Percentiles rank a stretch among this genome's conserved stretches.
phyloP scores from a whole-genome alignment of 2,329 filamentous ascomycete genomes.

The Ilyonectria destructans region DNA sequence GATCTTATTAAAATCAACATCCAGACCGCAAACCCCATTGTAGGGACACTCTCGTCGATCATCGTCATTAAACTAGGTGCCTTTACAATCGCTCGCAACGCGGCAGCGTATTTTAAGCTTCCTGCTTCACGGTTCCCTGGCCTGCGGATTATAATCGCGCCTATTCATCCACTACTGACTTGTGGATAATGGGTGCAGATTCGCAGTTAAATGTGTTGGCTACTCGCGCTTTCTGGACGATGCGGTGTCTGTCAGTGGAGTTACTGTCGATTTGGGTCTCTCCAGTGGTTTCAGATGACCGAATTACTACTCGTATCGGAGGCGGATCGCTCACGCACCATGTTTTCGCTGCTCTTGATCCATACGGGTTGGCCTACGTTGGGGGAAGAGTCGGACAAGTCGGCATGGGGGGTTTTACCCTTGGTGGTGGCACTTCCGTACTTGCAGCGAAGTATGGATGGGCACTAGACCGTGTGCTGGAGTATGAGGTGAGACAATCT shows the following conservation, averaged over 20 bases:
- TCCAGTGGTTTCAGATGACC: conserved; percentile 11
- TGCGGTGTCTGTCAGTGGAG: conserved; percentile 18
- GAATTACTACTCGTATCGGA: conserved; percentile 12
- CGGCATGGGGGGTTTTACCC: conserved; percentile 25
- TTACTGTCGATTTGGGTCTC: conserved; percentile 22
- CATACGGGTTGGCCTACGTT: conserved; percentile 21
- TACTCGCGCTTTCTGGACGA: conserved; percentile 31
- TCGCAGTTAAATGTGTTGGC: conserved; percentile 38
- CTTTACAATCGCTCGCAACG: no score
- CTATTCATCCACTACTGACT: background rate
- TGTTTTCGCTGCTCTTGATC: conserved; percentile 17
- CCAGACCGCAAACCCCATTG: no score
- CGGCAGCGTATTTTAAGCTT: no score
- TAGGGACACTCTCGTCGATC: no score
- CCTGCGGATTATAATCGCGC: no score
- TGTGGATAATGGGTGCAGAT: conserved; percentile 31
- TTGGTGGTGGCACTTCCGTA: conserved; percentile 39
- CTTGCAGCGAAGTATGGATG: conserved; percentile 33
- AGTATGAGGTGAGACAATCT: conserved; percentile 32
- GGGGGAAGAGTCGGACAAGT: conserved; percentile 30
- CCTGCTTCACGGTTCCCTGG: no score
- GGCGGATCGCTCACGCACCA: conserved; percentile 18
- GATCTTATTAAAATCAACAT: background rate
- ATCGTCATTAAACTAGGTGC: no score
- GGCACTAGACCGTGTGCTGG: conserved; percentile 30